Conservation (phyloP, 83 land plant genomes). For the Picea engelmannii region DNA sequence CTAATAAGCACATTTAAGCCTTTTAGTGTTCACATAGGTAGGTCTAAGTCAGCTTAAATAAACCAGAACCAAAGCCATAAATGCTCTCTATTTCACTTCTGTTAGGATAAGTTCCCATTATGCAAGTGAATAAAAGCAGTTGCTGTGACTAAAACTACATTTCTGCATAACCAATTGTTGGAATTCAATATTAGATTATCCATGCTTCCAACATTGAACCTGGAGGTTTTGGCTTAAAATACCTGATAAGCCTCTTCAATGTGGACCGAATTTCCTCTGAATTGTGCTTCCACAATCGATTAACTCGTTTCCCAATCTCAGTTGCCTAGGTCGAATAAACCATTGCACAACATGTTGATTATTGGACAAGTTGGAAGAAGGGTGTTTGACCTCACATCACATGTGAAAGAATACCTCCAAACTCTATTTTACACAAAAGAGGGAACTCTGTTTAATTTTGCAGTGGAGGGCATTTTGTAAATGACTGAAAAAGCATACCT, state of each 20-base stretch:
- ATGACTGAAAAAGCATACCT: slow-evolving; percentile 27
- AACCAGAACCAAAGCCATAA: not conserved
- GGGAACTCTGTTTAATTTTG: too few species aligned
- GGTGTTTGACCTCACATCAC: not conserved
- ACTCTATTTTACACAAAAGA: not conserved
- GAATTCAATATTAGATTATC: not conserved
- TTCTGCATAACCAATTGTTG: not conserved
- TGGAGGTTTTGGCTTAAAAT: not conserved
- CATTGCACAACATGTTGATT: not conserved
- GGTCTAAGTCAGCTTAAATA: not conserved
- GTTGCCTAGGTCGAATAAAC: slow-evolving; percentile 45
- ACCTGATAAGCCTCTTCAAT: slow-evolving; percentile 12
- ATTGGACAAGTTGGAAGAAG: not conserved
- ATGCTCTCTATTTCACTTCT: not conserved
- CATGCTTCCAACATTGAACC: not conserved
- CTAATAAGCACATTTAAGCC: not conserved
- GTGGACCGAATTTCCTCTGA: slow-evolving; percentile 47
- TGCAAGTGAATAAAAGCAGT: not conserved
- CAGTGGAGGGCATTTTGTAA: too few species aligned
- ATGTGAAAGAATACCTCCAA: not conserved
- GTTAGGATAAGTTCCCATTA: too few species aligned
- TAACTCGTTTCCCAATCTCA: slow-evolving; percentile 75
- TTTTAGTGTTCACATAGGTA: too few species aligned
- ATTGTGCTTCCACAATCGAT: slow-evolving; percentile 45
- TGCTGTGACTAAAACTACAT: not conserved